These are phyloP conservation scores for Achaetomiella virescens DNA, from an alignment of 495 filamentous ascomycete species.

Conservation along the genomic window DNA sequence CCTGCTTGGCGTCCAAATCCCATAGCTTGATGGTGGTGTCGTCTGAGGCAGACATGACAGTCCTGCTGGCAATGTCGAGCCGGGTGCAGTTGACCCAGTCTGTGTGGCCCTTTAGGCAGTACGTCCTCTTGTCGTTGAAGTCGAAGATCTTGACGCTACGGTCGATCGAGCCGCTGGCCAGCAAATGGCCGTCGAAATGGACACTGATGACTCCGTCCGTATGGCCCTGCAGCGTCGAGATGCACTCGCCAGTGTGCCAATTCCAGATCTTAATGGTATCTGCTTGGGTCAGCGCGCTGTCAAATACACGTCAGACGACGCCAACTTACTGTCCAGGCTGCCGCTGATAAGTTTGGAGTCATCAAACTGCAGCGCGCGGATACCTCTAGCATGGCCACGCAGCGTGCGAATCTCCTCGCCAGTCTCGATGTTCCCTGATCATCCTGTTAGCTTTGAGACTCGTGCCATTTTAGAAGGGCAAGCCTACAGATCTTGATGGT, in stretches of 20 bases:
- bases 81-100: constrained; percentile 94
- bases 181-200: constrained; percentile 74
- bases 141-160: constrained; percentile 90
- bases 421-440: constrained; percentile 68
- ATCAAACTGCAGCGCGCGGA: constrained; percentile 89
- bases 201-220: constrained; percentile 72
- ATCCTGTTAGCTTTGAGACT: neutral
- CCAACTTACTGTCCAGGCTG: constrained; percentile 26
- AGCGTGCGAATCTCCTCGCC: constrained; percentile 80
- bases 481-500: constrained; percentile 86
- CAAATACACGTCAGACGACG: neutral
- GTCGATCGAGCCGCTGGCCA: constrained; percentile 85
- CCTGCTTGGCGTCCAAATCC: constrained; percentile 65
- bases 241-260: constrained; percentile 84
- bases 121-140: constrained; percentile 75
- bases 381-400: constrained; percentile 69
- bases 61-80: constrained; percentile 72
- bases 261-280: constrained; percentile 86
- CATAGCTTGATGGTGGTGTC: constrained; percentile 80
- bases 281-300: constrained; percentile 12
- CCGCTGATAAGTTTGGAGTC: constrained; percentile 57
- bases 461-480: neutral
- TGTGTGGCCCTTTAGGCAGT: constrained; percentile 70
- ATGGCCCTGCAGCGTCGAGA: constrained; percentile 74
- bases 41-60: constrained; percentile 86